Conservation (phyloP, 192 early-diverging fungal species). For the Cetraspora pellucida region DNA sequence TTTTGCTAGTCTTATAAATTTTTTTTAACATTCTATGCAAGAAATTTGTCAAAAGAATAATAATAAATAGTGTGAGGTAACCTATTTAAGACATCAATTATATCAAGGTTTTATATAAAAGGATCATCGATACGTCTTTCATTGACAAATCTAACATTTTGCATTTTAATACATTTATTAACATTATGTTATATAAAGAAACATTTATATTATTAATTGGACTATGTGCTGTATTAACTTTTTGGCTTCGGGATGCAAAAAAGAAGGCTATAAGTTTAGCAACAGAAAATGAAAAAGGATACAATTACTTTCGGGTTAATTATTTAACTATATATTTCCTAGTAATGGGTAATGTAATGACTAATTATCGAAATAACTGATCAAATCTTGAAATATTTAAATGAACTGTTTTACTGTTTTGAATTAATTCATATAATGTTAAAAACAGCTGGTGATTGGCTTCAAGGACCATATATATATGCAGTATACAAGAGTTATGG, state of each 20-base stretch:
- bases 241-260: background rate
- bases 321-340: conserved; percentile 41
- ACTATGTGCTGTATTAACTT: background rate
- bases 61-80: too few species aligned
- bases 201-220: background rate
- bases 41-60: too few species aligned
- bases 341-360: conserved; percentile 36
- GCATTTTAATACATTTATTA: background rate
- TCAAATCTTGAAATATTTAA: background rate
- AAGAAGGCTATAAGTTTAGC: background rate
- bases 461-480: conserved; percentile 69
- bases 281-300: conserved; percentile 4
- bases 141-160: too few species aligned
- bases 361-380: background rate
- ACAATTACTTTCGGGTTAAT: conserved; percentile 22
- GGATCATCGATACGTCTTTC: too few species aligned
- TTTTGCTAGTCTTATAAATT: too few species aligned
- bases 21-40: too few species aligned
- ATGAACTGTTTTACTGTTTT: background rate
- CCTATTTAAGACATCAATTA: too few species aligned
- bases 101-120: too few species aligned
- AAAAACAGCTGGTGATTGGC: conserved; percentile 50
- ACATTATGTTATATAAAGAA: background rate
- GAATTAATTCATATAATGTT: background rate
- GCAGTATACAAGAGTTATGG: conserved; percentile 64